Base-by-base conservation (phyloP, 306 rosid genomes). In the Quercus wislizeni region DNA sequence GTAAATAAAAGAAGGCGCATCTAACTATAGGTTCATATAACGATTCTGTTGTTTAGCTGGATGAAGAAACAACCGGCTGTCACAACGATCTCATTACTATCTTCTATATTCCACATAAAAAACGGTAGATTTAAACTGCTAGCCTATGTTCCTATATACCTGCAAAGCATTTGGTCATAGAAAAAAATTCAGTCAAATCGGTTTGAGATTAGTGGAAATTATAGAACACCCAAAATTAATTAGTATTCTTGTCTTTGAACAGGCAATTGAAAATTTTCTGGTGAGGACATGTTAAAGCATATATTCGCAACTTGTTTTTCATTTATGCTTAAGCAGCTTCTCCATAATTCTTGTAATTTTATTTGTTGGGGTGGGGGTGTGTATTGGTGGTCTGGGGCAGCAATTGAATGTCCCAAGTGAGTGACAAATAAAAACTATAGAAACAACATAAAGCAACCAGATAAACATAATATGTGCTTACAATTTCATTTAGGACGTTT, bases 1-100 rank as follows among this genome's bases (percentile, higher is more conserved):
- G 75, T 76, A 76, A 33, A 74, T 43, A 76, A 78, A 79, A 55
- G 73, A 83, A 77, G 73, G 38, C 54, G 63, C 87, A 21, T 74
- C 79, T 69, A 74, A 74, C 79, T 78, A 85, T 62, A 57, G 54
- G 54, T 79, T 75, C 80, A 73, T 61, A 70, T 57, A 35, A 74
- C 75, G 84, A 82, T 81, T 85, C 72, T 69, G 84, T 71, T 71
- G 85, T 74, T 77, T 80, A 86, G 90, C 85, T 71, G 85, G 76
- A 82, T 68, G 86, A 79, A 81, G 77, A 28, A 85, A 85, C 76
- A 64, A 78, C 78, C 70, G 80, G 86, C 89, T 76, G 17, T 76
- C 74, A 69, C 85, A 80, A 67, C 82, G 21, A 78, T 61, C 74
- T 38, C 77, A 78, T 80, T 51, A 4, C 21, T 31, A 67, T 74